Conservation (phyloP, 2,329 filamentous ascomycete genomes). For the Dactylellina parvicollis region DNA sequence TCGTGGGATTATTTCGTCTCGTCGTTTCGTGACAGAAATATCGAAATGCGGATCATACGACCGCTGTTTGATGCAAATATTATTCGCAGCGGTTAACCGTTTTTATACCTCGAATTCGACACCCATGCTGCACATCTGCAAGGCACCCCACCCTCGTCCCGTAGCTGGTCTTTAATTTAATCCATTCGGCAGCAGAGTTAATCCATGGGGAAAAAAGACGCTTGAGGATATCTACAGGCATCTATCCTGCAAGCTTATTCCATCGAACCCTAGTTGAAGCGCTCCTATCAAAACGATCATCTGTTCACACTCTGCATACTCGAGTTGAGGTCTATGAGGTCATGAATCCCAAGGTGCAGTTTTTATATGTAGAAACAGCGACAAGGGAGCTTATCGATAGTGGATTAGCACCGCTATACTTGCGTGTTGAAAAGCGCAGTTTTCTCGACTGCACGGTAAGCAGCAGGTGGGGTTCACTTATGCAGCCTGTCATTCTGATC, state of each 20-base stretch:
- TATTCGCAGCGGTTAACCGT: background rate
- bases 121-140: background rate
- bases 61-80: too few species aligned
- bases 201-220: too few species aligned
- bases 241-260: slow-evolving; percentile 4
- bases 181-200: background rate
- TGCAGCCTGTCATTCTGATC: background rate
- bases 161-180: background rate
- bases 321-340: slow-evolving; percentile 30
- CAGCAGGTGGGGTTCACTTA: slow-evolving; percentile 9
- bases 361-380: background rate
- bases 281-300: slow-evolving; percentile 38
- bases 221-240: background rate
- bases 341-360: slow-evolving; percentile 1
- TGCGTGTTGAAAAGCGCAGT: background rate
- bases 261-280: slow-evolving; percentile 22
- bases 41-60: too few species aligned
- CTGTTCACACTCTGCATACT: slow-evolving; percentile 52
- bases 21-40: too few species aligned
- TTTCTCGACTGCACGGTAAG: slow-evolving; percentile 8
- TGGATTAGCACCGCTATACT: background rate
- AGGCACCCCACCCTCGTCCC: slow-evolving; percentile 1
- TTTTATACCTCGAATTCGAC: background rate
- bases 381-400: slow-evolving; percentile 9
- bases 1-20: too few species aligned